Percentiles rank a stretch among this genome's conserved stretches.
Evolutionary conservation across 768 basidiomycete genomes (phyloP).

Genomic region (Rhodotorula sphaerocarpa): DNA sequence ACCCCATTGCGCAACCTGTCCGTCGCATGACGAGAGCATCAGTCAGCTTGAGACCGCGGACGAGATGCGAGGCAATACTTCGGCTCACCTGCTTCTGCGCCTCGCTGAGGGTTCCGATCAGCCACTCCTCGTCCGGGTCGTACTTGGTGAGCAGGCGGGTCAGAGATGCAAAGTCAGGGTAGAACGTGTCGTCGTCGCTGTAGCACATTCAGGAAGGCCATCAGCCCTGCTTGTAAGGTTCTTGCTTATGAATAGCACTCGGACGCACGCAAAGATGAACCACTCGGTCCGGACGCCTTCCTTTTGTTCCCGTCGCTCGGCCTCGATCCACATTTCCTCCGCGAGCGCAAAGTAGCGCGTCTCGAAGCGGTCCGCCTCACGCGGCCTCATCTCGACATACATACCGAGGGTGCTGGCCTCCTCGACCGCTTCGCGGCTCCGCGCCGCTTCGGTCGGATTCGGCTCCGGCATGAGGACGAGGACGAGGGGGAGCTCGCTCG

Average conservation of each 20-base stretch:
- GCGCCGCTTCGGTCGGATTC: conserved; percentile 22
- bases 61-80: neutral
- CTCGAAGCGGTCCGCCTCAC: conserved; percentile 32
- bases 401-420: conserved; percentile 29
- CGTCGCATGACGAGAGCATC: neutral
- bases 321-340: conserved; percentile 30
- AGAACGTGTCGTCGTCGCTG: conserved; percentile 38
- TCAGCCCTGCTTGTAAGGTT: too few relatives aligned
- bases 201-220: neutral
- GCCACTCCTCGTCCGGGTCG: conserved; percentile 11
- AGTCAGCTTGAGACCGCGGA: neutral
- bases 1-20: conserved; percentile 32
- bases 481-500: conserved; percentile 18
- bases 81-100: conserved; percentile 27
- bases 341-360: conserved; percentile 34
- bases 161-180: conserved; percentile 31
- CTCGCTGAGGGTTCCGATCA: conserved; percentile 32
- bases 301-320: conserved; percentile 3
- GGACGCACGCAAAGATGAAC: conserved; percentile 34
- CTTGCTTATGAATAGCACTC: too few relatives aligned
- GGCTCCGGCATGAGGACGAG: conserved; percentile 27
- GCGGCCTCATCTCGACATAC: conserved; percentile 18
- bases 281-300: conserved; percentile 27
- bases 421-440: conserved; percentile 25
- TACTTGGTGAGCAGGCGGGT: conserved; percentile 13